These are phyloP conservation scores for Fagus crenata DNA, from an alignment of 306 rosid species.

Conservation along the genomic window DNA sequence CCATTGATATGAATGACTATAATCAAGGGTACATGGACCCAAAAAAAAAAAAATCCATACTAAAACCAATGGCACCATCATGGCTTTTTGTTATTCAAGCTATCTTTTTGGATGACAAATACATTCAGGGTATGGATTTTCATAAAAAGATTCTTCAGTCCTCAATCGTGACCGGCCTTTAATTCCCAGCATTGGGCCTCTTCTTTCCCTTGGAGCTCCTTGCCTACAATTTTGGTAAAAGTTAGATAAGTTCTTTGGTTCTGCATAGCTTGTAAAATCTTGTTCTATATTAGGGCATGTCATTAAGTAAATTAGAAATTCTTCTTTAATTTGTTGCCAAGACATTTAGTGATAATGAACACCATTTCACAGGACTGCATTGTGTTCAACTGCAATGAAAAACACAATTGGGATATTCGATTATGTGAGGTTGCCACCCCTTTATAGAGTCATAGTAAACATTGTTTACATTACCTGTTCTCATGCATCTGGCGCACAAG, in stretches of 20 bases:
- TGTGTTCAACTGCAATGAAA: not conserved
- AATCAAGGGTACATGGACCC: not conserved
- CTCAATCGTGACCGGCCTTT: conserved; percentile 84
- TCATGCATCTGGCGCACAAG: conserved; percentile 67
- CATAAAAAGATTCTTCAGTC: conserved; percentile 85
- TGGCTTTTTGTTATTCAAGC: conserved; percentile 33
- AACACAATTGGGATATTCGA: not conserved
- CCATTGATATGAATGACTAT: not conserved
- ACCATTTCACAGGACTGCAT: not conserved
- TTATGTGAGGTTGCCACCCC: not conserved
- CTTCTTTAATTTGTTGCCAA: not conserved
- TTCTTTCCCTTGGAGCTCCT: conserved; percentile 87
- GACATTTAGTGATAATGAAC: not conserved
- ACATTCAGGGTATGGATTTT: conserved; percentile 91
- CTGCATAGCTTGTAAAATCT: conserved; percentile 2
- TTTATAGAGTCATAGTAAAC: not conserved
- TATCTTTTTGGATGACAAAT: conserved; percentile 60
- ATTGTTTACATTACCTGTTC: conserved; percentile 47
- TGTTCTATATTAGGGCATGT: not conserved
- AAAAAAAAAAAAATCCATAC: not conserved
- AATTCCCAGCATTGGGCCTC: conserved; percentile 59
- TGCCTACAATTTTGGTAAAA: conserved; percentile 49
- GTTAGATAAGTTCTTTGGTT: conserved; percentile 19
- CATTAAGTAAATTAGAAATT: not conserved
- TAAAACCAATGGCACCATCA: not conserved